Evolutionary conservation across 1,284 basidiomycete genomes (phyloP).

Genomic region (Clitocybe nebularis): DNA sequence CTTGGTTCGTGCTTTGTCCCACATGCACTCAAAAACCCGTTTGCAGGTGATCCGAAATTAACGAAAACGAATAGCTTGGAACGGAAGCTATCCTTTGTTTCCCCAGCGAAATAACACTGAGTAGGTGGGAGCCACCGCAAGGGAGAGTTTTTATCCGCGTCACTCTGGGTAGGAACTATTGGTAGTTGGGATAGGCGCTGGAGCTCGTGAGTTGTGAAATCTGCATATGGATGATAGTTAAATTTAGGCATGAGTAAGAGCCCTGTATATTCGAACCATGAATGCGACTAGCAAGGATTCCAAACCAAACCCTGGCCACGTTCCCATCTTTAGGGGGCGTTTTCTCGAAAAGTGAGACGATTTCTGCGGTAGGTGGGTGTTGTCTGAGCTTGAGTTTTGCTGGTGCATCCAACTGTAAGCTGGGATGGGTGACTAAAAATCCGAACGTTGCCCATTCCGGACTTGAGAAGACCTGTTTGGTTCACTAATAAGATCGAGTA

Average conservation of each 20-base stretch:
- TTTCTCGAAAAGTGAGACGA: slow-evolving; percentile 64
- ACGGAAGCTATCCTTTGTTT: slow-evolving; percentile 53
- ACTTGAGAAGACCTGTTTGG: slow-evolving; percentile 67
- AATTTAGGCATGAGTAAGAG: not conserved
- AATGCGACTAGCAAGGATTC: slow-evolving; percentile 72
- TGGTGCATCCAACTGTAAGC: slow-evolving; percentile 53
- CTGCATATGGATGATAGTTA: slow-evolving; percentile 25
- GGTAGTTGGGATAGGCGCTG: slow-evolving; percentile 43
- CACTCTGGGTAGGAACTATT: slow-evolving; percentile 49
- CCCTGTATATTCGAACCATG: slow-evolving; percentile 45
- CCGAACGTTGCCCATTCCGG: slow-evolving; percentile 72
- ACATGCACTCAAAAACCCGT: slow-evolving; percentile 81
- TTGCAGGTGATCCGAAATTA: slow-evolving; percentile 83
- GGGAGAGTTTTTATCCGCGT: slow-evolving; percentile 21
- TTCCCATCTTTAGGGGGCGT: slow-evolving; percentile 56
- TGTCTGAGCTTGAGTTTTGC: slow-evolving; percentile 72
- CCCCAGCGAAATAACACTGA: slow-evolving; percentile 67
- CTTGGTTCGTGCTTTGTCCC: slow-evolving; percentile 90
- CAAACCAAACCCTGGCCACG: slow-evolving; percentile 70
- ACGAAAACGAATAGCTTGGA: slow-evolving; percentile 85
- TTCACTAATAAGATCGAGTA: not conserved
- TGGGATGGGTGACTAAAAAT: slow-evolving; percentile 64
- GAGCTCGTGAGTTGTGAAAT: slow-evolving; percentile 46
- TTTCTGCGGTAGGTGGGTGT: slow-evolving; percentile 66
- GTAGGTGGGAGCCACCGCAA: slow-evolving; percentile 53